Base-by-base conservation (phyloP, 108 stramenopile species). In the Nannochloropsis gaditana region DNA sequence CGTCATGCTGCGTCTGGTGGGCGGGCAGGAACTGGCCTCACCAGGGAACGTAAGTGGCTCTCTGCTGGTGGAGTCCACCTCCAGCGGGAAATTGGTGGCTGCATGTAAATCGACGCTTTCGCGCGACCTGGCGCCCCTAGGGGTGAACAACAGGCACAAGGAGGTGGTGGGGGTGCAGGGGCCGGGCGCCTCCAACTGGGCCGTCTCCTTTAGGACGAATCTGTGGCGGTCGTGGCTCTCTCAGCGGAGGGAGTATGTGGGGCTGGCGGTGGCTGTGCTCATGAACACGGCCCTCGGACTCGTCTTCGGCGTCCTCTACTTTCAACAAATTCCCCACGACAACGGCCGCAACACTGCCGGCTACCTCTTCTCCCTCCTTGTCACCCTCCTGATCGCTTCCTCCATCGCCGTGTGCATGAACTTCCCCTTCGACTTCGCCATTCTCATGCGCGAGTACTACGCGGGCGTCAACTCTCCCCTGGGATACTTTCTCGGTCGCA, bases 21-120 rank as follows among this genome's bases (percentile, higher is more conserved):
- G 59, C 3, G 59, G 19, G n/a, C 4, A 15, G 59, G 59, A 73
- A 6, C n/a, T 73, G 59, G 59, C 59, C 4, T 15, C n/a, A 73
- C 59, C 59, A n/a, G 19, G n/a, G 2, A 15, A n/a, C 19, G 59
- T 73, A n/a, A 73, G 59, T 73, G 59, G 59, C n/a, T 73, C 59
- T 73, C n/a, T 73, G 59, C n/a, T 73, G 59, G 59, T 73, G 59
- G 59, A 73, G n/a, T 73, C 59, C 19, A 73, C 59, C 19, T 73
- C 59, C 19, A 73, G 59, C 59, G 19, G 19, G 19, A 73, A 15
- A 15, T 73, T 73, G 59, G 59, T 73, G 19, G 59, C 4, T 15
- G 59, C 59, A 6, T 73, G 59, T 73, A 15, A 73, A 73, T n/a
- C 19, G 59, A 73, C n/a, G 59, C 2, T 73, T 2, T 1, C 59